phyloP scores from a whole-genome alignment of 192 early-diverging fungal species.

The Gigaspora rosea region DNA sequence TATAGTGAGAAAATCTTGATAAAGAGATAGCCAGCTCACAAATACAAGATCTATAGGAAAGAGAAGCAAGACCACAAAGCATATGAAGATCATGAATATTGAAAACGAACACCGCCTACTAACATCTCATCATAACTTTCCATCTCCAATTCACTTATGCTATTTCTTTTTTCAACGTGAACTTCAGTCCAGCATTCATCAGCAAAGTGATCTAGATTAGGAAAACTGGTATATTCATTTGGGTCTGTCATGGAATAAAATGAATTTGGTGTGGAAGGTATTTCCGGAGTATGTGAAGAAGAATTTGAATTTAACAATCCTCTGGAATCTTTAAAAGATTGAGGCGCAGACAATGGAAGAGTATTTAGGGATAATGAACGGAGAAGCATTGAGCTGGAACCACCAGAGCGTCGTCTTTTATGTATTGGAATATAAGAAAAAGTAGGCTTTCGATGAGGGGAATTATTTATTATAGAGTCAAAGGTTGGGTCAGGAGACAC shows the following conservation, averaged over 20 bases:
- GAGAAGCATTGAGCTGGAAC: not conserved
- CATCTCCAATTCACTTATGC: not conserved
- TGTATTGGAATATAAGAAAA: conserved; percentile 26
- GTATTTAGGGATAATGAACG: not conserved
- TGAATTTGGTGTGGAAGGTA: not conserved
- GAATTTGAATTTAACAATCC: too few relatives aligned
- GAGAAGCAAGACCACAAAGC: too few relatives aligned
- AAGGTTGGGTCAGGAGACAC: not conserved
- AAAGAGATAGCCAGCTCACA: too few relatives aligned
- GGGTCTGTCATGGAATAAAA: not conserved
- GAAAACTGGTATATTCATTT: conserved; percentile 12
- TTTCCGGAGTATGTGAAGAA: not conserved
- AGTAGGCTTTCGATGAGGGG: not conserved
- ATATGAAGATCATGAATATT: not conserved
- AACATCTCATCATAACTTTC: conserved; percentile 31
- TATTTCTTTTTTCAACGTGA: not conserved
- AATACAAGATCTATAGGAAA: too few relatives aligned
- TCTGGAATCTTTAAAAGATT: not conserved
- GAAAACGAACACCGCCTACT: conserved; percentile 9
- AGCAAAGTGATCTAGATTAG: conserved; percentile 8
- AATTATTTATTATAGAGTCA: not conserved
- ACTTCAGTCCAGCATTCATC: conserved; percentile 20
- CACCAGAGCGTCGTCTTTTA: not conserved
- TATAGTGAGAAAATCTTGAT: too few relatives aligned
- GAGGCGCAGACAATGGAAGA: not conserved